Percentiles rank a stretch among this genome's conserved stretches.
These are phyloP conservation scores for Ceratobasidium sp. DNA, from an alignment of 1,284 basidiomycete species.

Conservation along the genomic window DNA sequence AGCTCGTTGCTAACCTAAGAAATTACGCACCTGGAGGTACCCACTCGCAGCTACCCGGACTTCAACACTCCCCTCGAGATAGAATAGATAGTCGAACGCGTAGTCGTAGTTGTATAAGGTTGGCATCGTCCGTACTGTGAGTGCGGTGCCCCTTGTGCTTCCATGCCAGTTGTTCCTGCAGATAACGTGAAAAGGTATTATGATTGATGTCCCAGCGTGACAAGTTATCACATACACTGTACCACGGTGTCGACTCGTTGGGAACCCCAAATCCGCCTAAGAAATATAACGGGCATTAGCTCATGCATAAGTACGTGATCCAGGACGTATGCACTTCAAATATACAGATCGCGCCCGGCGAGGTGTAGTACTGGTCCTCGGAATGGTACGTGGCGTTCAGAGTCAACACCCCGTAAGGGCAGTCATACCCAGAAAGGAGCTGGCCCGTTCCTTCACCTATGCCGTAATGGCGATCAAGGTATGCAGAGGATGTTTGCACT, in stretches of 20 bases:
- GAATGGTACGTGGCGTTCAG: slow-evolving; percentile 70
- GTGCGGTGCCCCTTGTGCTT: slow-evolving; percentile 25
- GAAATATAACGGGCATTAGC: background rate
- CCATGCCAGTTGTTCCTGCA: slow-evolving; percentile 43
- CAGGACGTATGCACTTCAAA: slow-evolving; percentile 62
- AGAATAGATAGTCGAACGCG: slow-evolving; percentile 75
- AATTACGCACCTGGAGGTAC: slow-evolving; percentile 70
- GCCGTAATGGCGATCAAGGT: slow-evolving; percentile 75
- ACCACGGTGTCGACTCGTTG: slow-evolving; percentile 67
- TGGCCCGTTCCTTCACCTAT: slow-evolving; percentile 59
- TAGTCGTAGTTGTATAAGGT: slow-evolving; percentile 49
- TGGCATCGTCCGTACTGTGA: slow-evolving; percentile 37
- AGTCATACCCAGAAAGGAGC: slow-evolving; percentile 67
- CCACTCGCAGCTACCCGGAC: slow-evolving; percentile 75
- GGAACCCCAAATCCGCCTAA: slow-evolving; percentile 66
- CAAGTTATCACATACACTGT: background rate
- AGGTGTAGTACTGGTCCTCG: slow-evolving; percentile 60
- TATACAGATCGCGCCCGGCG: slow-evolving; percentile 71
- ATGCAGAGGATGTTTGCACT: slow-evolving; percentile 72
- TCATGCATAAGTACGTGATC: background rate
- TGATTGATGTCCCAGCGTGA: background rate
- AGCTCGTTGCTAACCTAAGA: slow-evolving; percentile 59
- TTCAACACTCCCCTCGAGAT: slow-evolving; percentile 75
- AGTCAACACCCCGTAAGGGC: slow-evolving; percentile 71
- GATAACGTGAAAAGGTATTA: slow-evolving; percentile 8